Conservation (phyloP, 768 basidiomycete genomes). For the Tylopilus sp. region DNA sequence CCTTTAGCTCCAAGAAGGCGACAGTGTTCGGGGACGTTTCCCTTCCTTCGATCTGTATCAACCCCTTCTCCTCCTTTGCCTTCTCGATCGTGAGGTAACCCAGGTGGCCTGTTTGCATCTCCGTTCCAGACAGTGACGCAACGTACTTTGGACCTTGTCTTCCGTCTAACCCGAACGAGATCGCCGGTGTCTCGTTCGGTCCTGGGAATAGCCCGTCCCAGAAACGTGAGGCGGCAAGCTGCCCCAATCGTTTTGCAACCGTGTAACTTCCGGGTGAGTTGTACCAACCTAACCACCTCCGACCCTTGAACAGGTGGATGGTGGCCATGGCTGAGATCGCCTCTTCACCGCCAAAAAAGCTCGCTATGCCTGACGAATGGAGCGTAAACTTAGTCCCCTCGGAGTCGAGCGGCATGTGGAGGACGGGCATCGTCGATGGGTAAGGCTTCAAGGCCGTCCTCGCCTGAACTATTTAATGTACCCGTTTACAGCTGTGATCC, state of each 20-base stretch:
- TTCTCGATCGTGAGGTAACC: conserved; percentile 23
- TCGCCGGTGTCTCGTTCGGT: conserved; percentile 22
- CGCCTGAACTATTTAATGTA: not conserved
- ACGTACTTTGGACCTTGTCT: conserved; percentile 27
- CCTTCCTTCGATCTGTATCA: conserved; percentile 5
- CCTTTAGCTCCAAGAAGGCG: conserved; percentile 21
- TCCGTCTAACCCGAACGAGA: conserved; percentile 29
- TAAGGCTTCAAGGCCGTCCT: not conserved
- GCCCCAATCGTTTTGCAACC: conserved; percentile 32
- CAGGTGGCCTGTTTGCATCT: conserved; percentile 26
- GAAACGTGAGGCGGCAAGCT: conserved; percentile 26
- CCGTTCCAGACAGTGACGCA: conserved; percentile 29
- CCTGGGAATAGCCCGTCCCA: conserved; percentile 36
- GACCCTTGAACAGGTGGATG: conserved; percentile 30
- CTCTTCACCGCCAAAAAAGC: conserved; percentile 38
- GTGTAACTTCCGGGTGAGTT: conserved; percentile 37
- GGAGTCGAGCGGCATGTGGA: conserved; percentile 15
- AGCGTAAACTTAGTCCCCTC: conserved; percentile 11
- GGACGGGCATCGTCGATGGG: conserved; percentile 16
- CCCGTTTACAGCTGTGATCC: not conserved
- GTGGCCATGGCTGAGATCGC: conserved; percentile 37
- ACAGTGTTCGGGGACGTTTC: conserved; percentile 18
- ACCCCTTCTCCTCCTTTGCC: not conserved
- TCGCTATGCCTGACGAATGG: conserved; percentile 32
- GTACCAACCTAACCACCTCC: conserved; percentile 36